Conservation (phyloP, 2,329 filamentous ascomycete genomes). For the Thermothelomyces thermophilus region DNA sequence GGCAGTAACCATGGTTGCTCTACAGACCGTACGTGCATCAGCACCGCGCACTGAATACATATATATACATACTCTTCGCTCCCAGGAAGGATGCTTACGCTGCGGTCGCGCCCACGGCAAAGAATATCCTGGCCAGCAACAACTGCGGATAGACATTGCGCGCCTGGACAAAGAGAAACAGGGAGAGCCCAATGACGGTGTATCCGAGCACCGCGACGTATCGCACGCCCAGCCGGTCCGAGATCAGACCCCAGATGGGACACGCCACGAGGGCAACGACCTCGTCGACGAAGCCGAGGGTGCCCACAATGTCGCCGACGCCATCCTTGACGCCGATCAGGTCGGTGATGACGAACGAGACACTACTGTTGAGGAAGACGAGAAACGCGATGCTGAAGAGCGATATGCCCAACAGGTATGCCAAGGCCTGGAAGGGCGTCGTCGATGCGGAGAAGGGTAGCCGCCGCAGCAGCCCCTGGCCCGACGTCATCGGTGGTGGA, state of each 20-base stretch:
- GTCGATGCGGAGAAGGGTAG: slow-evolving; percentile 55
- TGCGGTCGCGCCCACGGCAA: slow-evolving; percentile 87
- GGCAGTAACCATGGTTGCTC: slow-evolving; percentile 92
- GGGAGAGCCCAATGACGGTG: slow-evolving; percentile 66
- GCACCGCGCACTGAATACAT: too few species aligned
- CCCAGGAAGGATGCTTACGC: slow-evolving; percentile 50
- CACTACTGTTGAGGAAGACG: slow-evolving; percentile 78
- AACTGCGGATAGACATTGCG: slow-evolving; percentile 83
- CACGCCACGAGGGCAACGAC: slow-evolving; percentile 74
- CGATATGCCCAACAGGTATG: slow-evolving; percentile 75
- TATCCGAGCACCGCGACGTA: slow-evolving; percentile 73
- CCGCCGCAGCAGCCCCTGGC: slow-evolving; percentile 34
- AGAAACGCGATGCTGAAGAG: slow-evolving; percentile 86
- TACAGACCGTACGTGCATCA: slow-evolving; percentile 26
- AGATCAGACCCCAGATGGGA: slow-evolving; percentile 70
- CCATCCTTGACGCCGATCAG: slow-evolving; percentile 65
- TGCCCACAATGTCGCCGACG: slow-evolving; percentile 76
- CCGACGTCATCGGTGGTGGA: slow-evolving; percentile 26
- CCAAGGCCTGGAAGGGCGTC: slow-evolving; percentile 56
- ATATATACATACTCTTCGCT: not conserved
- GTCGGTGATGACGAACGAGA: slow-evolving; percentile 81
- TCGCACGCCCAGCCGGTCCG: slow-evolving; percentile 69
- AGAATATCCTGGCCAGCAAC: slow-evolving; percentile 74
- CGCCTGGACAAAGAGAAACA: slow-evolving; percentile 79
- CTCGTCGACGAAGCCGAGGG: slow-evolving; percentile 79